These are phyloP conservation scores for Byssothecium circinans DNA, from an alignment of 2,329 filamentous ascomycete species.

Conservation along the genomic window DNA sequence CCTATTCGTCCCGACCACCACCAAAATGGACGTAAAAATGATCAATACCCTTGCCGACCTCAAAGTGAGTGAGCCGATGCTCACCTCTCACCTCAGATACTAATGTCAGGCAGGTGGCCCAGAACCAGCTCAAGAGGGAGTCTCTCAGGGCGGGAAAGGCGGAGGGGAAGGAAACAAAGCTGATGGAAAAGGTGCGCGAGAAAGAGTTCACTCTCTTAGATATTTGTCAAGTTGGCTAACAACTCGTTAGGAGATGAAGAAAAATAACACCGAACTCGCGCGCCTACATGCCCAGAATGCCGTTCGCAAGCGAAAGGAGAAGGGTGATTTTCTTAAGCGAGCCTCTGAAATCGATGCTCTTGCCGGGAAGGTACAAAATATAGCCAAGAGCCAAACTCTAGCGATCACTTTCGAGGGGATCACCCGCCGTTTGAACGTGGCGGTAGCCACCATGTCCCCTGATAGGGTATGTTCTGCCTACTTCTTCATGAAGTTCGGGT, in stretches of 20 bases:
- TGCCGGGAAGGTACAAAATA: slow-evolving; percentile 62
- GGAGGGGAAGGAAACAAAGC: slow-evolving; percentile 62
- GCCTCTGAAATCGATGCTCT: slow-evolving; percentile 63
- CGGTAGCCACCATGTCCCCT: slow-evolving; percentile 66
- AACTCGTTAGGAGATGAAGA: slow-evolving; percentile 56
- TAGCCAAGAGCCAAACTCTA: slow-evolving; percentile 64
- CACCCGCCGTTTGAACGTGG: slow-evolving; percentile 62
- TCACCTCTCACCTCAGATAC: slow-evolving; percentile 11
- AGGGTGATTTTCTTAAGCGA: slow-evolving; percentile 60
- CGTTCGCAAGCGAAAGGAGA: slow-evolving; percentile 65
- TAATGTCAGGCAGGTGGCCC: slow-evolving; percentile 56
- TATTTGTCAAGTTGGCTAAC: neutral
- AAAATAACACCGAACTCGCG: slow-evolving; percentile 62
- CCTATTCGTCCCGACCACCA: neutral
- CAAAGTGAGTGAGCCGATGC: slow-evolving; percentile 49
- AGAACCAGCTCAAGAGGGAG: slow-evolving; percentile 65
- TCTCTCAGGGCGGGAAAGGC: slow-evolving; percentile 63
- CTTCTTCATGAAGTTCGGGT: neutral
- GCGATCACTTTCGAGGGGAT: slow-evolving; percentile 65
- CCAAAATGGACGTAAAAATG: slow-evolving; percentile 49
- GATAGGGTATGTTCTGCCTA: slow-evolving; percentile 56
- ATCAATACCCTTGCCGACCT: slow-evolving; percentile 65
- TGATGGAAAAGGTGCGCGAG: slow-evolving; percentile 59
- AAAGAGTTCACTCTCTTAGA: neutral
- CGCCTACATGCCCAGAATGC: slow-evolving; percentile 66